Conservation (phyloP, 2,329 filamentous ascomycete genomes). For the Alternaria solani region DNA sequence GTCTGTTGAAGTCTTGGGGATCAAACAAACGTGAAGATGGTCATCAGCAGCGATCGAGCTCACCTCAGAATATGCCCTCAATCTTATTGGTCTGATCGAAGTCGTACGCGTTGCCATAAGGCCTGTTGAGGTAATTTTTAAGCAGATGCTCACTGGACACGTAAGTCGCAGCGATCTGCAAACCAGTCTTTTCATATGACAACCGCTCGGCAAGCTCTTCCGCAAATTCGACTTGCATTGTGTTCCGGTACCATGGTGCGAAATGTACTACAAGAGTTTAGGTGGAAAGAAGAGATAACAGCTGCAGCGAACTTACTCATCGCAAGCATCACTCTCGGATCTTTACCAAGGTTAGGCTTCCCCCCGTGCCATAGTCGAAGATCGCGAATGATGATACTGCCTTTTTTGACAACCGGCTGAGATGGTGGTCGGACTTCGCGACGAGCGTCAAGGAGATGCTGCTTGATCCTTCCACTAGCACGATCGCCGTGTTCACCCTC, state of each 20-base stretch:
- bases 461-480: slow-evolving; percentile 42
- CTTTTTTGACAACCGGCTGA: slow-evolving; percentile 51
- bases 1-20: background rate
- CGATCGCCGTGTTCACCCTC: slow-evolving; percentile 52
- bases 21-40: background rate
- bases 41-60: background rate
- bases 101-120: slow-evolving; percentile 69
- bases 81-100: slow-evolving; percentile 60
- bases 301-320: slow-evolving; percentile 32
- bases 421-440: slow-evolving; percentile 26
- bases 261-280: slow-evolving; percentile 55
- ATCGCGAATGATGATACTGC: slow-evolving; percentile 57
- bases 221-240: slow-evolving; percentile 64
- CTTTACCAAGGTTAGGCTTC: slow-evolving; percentile 56
- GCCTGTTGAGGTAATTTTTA: slow-evolving; percentile 62
- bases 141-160: slow-evolving; percentile 54
- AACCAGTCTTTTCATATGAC: slow-evolving; percentile 47
- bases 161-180: slow-evolving; percentile 64
- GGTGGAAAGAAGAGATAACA: background rate
- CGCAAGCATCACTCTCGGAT: slow-evolving; percentile 58
- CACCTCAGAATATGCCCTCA: slow-evolving; percentile 32
- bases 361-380: slow-evolving; percentile 61
- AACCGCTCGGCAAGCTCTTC: slow-evolving; percentile 60
- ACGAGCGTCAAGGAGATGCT: slow-evolving; percentile 30
- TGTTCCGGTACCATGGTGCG: slow-evolving; percentile 66